Percentiles rank a stretch among this genome's conserved stretches.
phyloP scores from a whole-genome alignment of 306 rosid genomes.

The Sechiopsis laciniata region DNA sequence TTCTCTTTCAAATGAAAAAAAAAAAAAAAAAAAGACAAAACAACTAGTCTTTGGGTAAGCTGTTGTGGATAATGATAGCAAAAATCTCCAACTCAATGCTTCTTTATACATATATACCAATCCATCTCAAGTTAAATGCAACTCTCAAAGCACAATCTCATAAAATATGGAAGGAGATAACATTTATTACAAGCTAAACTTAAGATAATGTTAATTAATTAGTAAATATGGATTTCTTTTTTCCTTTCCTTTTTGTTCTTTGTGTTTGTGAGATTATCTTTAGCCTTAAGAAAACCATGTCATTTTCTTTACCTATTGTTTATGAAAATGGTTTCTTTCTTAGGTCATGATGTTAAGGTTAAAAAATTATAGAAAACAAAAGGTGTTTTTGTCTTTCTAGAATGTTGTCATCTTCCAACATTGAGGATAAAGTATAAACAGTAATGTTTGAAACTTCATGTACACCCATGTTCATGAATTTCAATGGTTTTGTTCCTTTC shows the following conservation, averaged over 20 bases:
- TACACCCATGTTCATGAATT: slow-evolving; percentile 6
- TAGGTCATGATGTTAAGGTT: slow-evolving; percentile 10
- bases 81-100: too few species aligned
- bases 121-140: background rate
- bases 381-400: background rate
- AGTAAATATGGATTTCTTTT: background rate
- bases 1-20: too few species aligned
- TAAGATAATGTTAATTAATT: slow-evolving; percentile 13
- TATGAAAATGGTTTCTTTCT: too few species aligned
- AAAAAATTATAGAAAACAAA: background rate
- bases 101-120: too few species aligned
- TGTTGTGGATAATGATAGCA: too few species aligned
- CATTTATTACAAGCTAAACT: background rate
- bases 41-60: too few species aligned
- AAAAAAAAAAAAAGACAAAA: too few species aligned
- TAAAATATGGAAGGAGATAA: slow-evolving; percentile 18
- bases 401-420: slow-evolving; percentile 12
- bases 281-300: slow-evolving; percentile 6
- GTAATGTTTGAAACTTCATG: background rate
- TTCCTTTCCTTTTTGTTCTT: background rate
- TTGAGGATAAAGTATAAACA: background rate
- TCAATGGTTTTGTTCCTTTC: background rate
- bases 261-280: slow-evolving; percentile 8
- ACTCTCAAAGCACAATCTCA: slow-evolving; percentile 9
- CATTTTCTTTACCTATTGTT: too few species aligned